A percentile compares a stretch with the other conserved stretches of the same genome.
Evolutionary conservation across 2,329 filamentous ascomycete genomes (phyloP).

Genomic region (Westerdykella aurantiaca): DNA sequence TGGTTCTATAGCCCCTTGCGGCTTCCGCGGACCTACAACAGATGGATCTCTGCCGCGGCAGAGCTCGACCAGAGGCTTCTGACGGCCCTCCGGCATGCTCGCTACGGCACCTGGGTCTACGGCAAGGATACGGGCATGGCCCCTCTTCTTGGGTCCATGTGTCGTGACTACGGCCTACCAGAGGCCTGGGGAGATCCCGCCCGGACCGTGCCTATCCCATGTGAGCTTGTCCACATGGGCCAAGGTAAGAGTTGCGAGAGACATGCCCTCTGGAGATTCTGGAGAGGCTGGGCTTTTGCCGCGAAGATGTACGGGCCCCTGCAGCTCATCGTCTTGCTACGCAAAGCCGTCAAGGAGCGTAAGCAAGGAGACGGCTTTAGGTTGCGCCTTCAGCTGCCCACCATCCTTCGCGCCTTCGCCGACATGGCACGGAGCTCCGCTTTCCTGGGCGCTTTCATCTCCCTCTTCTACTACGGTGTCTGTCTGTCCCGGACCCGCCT

Average conservation of each 20-base stretch:
- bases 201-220: conserved; percentile 66
- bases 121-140: conserved; percentile 67
- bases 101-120: conserved; percentile 61
- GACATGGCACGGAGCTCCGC: conserved; percentile 66
- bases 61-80: conserved; percentile 69
- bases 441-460: conserved; percentile 72
- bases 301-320: conserved; percentile 72
- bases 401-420: conserved; percentile 46
- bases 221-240: conserved; percentile 79
- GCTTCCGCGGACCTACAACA: conserved; percentile 68
- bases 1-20: conserved; percentile 73
- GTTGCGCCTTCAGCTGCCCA: conserved; percentile 5
- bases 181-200: conserved; percentile 67
- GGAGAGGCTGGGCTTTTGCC: conserved; percentile 65
- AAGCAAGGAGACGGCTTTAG: conserved; percentile 12
- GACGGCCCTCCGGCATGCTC: conserved; percentile 63
- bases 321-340: conserved; percentile 46
- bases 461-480: conserved; percentile 78
- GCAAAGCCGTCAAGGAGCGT: conserved; percentile 6
- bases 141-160: conserved; percentile 64
- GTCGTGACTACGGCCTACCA: conserved; percentile 63
- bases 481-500: conserved; percentile 70
- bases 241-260: conserved; percentile 66
- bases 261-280: conserved; percentile 64
- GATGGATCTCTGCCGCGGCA: conserved; percentile 75